A percentile compares a stretch with the other conserved stretches of the same genome.
Evolutionary conservation across 2,329 filamentous ascomycete species (phyloP).

Genomic region (Clonostachys chloroleuca): DNA sequence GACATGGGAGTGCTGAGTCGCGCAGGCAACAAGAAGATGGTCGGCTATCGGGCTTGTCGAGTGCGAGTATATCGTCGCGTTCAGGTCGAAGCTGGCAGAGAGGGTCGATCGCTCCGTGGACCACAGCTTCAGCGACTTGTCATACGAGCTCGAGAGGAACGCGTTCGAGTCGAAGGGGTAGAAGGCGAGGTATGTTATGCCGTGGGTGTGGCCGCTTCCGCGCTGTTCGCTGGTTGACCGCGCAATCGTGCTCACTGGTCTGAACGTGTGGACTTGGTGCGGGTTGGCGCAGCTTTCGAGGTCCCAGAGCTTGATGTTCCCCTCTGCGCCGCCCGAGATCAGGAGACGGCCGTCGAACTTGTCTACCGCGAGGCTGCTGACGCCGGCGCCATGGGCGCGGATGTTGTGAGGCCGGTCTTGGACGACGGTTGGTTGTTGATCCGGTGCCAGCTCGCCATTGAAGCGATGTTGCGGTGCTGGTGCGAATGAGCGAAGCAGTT

Average conservation of each 20-base stretch:
- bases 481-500: conserved; percentile 65
- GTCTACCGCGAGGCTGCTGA: conserved; percentile 76
- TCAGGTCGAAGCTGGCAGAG: conserved; percentile 65
- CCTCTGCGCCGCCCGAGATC: conserved; percentile 81
- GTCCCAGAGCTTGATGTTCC: conserved; percentile 83
- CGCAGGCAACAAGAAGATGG: conserved; percentile 79
- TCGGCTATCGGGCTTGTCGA: conserved; percentile 69
- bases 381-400: conserved; percentile 72
- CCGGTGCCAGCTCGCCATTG: conserved; percentile 41
- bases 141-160: conserved; percentile 74
- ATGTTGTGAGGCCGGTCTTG: conserved; percentile 27
- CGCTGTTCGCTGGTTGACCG: conserved; percentile 25
- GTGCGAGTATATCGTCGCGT: conserved; percentile 70
- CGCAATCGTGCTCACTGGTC: conserved; percentile 46
- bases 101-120: conserved; percentile 56
- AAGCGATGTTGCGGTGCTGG: conserved; percentile 66
- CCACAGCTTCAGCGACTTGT: conserved; percentile 74
- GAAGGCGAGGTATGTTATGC: conserved; percentile 72
- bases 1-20: conserved; percentile 79
- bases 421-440: conserved; percentile 8
- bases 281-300: conserved; percentile 54
- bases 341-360: conserved; percentile 74
- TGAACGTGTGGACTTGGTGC: conserved; percentile 41
- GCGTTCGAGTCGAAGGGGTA: conserved; percentile 74
- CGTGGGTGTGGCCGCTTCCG: conserved; percentile 53